Evolutionary conservation across 495 filamentous ascomycete genomes (phyloP).

Genomic region (Hypoxylon lenormandii): DNA sequence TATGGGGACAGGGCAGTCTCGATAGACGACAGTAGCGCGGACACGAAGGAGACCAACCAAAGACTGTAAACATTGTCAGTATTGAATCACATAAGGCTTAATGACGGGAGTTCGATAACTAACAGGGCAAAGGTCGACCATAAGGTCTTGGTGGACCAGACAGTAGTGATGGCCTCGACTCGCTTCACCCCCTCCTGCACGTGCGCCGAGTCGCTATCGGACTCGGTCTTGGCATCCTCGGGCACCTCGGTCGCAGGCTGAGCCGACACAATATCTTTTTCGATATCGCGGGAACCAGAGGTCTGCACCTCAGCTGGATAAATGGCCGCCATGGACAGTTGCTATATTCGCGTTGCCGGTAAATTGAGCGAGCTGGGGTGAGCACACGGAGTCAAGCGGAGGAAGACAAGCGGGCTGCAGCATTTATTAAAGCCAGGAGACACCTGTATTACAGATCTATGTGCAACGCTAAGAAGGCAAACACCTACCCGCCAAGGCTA

Average conservation of each 20-base stretch:
- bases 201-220: constrained; percentile 28
- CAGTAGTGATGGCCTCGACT: constrained; percentile 52
- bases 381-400: not conserved
- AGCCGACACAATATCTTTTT: constrained; percentile 19
- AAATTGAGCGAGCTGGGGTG: not conserved
- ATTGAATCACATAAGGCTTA: not conserved
- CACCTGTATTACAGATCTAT: not conserved
- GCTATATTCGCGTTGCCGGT: not conserved
- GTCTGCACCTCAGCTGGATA: constrained; percentile 2
- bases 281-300: constrained; percentile 29
- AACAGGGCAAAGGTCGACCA: constrained; percentile 48
- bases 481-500: constrained; percentile 9
- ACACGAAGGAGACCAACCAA: constrained; percentile 60
- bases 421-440: constrained; percentile 14
- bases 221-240: constrained; percentile 33
- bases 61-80: constrained; percentile 45
- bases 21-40: constrained; percentile 54
- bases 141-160: constrained; percentile 48
- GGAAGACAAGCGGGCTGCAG: not conserved
- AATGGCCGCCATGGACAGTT: constrained; percentile 10
- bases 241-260: constrained; percentile 27
- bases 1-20: constrained; percentile 52
- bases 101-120: constrained; percentile 4
- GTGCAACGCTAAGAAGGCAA: not conserved
- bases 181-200: constrained; percentile 49